Conservation (phyloP, 2,329 filamentous ascomycete species). For the Rosellinia necatrix region DNA sequence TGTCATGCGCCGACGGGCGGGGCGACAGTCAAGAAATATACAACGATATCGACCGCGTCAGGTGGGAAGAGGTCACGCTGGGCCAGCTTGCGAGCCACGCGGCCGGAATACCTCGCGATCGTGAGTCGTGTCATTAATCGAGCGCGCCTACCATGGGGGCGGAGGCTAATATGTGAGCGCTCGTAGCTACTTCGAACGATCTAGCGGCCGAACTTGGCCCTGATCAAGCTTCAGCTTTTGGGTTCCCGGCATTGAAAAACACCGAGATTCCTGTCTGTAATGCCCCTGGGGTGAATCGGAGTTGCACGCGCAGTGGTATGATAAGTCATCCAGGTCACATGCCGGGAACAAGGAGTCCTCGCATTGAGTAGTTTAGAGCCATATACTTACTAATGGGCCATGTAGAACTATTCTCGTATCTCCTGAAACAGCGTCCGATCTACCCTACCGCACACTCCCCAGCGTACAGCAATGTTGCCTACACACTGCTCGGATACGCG, state of each 20-base stretch:
- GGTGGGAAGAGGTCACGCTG: conserved; percentile 44
- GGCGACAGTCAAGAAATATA: conserved; percentile 6
- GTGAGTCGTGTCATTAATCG: conserved; percentile 32
- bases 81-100: conserved; percentile 45
- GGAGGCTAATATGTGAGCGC: background rate
- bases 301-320: conserved; percentile 25
- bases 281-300: conserved; percentile 9
- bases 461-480: conserved; percentile 46
- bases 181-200: conserved; percentile 21
- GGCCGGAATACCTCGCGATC: conserved; percentile 44
- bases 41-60: conserved; percentile 35
- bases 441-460: conserved; percentile 42
- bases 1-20: conserved; percentile 1
- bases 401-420: conserved; percentile 32
- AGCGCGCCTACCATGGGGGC: background rate
- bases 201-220: conserved; percentile 6
- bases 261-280: conserved; percentile 15
- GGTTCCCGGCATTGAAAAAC: conserved; percentile 13
- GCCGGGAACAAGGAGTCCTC: background rate
- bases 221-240: conserved; percentile 12
- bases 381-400: conserved; percentile 25
- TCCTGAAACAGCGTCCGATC: conserved; percentile 40
- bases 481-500: conserved; percentile 44
- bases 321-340: background rate
- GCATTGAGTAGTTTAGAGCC: too few relatives aligned